Evolutionary conservation across 1,284 basidiomycete genomes (phyloP), one percentile per base, ranked within the genome.

Genomic region (Pseudozyma hubeiensis): DNA sequence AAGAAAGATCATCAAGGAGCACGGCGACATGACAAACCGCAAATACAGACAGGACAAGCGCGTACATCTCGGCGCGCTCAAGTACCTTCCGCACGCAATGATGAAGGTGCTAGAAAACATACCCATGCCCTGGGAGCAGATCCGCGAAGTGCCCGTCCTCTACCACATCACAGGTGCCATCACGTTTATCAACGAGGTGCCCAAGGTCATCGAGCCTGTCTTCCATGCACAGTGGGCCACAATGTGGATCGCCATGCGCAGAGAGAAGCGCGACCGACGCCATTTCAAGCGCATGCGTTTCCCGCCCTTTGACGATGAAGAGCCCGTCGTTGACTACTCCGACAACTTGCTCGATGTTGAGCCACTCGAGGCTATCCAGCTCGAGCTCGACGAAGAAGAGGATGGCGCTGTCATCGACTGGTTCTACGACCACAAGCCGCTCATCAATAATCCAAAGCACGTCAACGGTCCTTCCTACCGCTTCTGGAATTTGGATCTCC

Each of bases 241-340:
- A 5, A 99, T 99, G 97, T 99, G 97, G 97, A 88, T 99, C 40
- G 96, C 97, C 19, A 99, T 99, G 97, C 89, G 97, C 76, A 88
- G 97, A 77, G 97, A 99, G 87, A 99, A 99, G 88, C 90, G 97
- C 64, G 97, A 99, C 85, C 92, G 97, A 83, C 88, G 97, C 56
- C 97, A 99, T 85, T 99, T 99, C 87, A 99, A 99, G 87, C 93
- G 97, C 54, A 99, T 99, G 95, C 91, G 97, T n/a, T 99, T 99
- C 87, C 97, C 97, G 39, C 97, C 97, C 0, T 99, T 99, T 82
- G 97, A 99, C 81, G 97, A 99, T 82, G 97, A 99, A 86, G 97
- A 99, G 84, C 81, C 81, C 40, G 79, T 97, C 11, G 75, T 82
- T n/a, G 82, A 83, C 67, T 83, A 84, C 47, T 77, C 79, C 63